These are phyloP conservation scores for Daldinia sp. DNA, from an alignment of 2,329 filamentous ascomycete genomes.

Conservation along the genomic window DNA sequence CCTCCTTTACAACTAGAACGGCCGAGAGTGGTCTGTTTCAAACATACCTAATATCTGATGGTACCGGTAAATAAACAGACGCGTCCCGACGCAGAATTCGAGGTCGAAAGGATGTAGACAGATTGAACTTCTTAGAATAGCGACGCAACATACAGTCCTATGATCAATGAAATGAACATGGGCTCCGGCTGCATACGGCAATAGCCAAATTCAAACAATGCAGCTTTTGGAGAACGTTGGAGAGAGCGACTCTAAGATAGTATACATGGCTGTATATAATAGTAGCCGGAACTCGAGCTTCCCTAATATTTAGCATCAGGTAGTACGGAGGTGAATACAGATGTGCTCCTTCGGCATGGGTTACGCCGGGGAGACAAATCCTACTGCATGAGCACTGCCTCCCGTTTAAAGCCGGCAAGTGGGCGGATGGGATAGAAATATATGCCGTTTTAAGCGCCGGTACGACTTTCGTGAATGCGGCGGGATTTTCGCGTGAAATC, in stretches of 20 bases:
- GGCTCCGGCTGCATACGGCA: slow-evolving; percentile 23
- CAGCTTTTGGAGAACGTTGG: slow-evolving; percentile 34
- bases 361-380: slow-evolving; percentile 25
- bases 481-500: slow-evolving; percentile 23
- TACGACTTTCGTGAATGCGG: slow-evolving; percentile 9
- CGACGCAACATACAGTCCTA: slow-evolving; percentile 20
- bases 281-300: slow-evolving; percentile 24
- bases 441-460: slow-evolving; percentile 3
- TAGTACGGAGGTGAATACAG: slow-evolving; percentile 21
- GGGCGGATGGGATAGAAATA: slow-evolving; percentile 13
- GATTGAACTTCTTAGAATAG: slow-evolving; percentile 9
- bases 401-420: slow-evolving; percentile 26
- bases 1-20: too few relatives aligned
- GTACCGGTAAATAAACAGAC: slow-evolving; percentile 12
- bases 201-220: slow-evolving; percentile 35
- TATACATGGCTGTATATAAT: slow-evolving; percentile 27
- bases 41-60: not conserved
- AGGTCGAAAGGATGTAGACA: slow-evolving; percentile 1
- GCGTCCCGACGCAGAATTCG: not conserved
- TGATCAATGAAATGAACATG: slow-evolving; percentile 21
- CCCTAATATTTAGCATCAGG: slow-evolving; percentile 19
- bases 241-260: slow-evolving; percentile 6
- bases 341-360: slow-evolving; percentile 24
- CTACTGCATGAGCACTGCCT: slow-evolving; percentile 31
- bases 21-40: not conserved